Evolutionary conservation across 805 yeast species (phyloP), one percentile per base, ranked within the genome.

Genomic region (Phaffomyces thermotolerans): DNA sequence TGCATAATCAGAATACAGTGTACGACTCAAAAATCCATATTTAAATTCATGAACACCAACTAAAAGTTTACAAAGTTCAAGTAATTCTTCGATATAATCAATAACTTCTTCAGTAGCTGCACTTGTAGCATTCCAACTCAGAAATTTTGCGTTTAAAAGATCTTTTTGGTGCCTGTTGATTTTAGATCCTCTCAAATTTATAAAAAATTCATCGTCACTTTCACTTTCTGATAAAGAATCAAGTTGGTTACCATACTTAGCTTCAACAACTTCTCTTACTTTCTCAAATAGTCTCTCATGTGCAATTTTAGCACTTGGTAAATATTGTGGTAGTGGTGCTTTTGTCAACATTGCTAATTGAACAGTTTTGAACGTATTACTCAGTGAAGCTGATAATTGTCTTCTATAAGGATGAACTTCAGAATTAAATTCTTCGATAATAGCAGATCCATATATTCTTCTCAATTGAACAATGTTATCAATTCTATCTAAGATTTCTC

Each of bases 111-210:
- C 76, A 3, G 69, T 54, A 0, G 76, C 75, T 3, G 73, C 67
- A 44, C 68, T 67, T 2, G 75, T 59, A 2, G 79, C 79, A 51
- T 71, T 73, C 79, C 79, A 75, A 43, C 72, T 64, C 49, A 75
- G 54, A 43, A 69, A 64, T 47, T 65, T 63, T 44, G 68, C 69
- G 44, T 65, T 63, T 18, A 67, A 43, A 4, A 65, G 46, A 30
- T 53, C 52, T 15, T 60, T 63, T 33, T 58, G 60, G 6, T 57
- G 57, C 2, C 31, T 36, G 13, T 57, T 47, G 5, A 50, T 36
- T n/a, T 24, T 22, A 30, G 43, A 41, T 12, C 38, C 40, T 17
- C 43, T 37, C 39, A 54, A 42, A 24, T 43, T 43, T 7, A 52
- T 37, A 12, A 44, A 30, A 4, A 54, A 53, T 27, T 56, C 62